Conservation (phyloP, 805 yeast genomes). For the Kluyveromyces aestuarii region DNA sequence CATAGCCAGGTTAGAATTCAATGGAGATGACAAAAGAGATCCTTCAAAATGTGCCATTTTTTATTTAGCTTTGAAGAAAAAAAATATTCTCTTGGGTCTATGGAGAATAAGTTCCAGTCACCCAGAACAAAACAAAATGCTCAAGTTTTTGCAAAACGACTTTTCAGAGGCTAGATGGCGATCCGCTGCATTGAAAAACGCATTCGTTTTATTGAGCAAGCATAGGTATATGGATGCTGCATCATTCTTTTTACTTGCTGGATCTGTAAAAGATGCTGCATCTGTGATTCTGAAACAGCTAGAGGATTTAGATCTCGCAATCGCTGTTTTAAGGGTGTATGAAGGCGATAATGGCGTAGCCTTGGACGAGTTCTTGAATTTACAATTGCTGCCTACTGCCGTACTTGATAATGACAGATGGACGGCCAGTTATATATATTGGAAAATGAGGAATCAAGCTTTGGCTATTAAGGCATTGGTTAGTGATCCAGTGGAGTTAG, state of each 20-base stretch:
- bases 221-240: constrained; percentile 87
- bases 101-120: constrained; percentile 76
- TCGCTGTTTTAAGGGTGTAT: constrained; percentile 72
- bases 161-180: constrained; percentile 71
- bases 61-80: constrained; percentile 71
- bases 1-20: constrained; percentile 66
- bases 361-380: constrained; percentile 39
- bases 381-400: constrained; percentile 46
- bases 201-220: constrained; percentile 80
- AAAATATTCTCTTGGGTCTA: constrained; percentile 63
- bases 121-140: constrained; percentile 74
- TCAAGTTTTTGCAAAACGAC: constrained; percentile 68
- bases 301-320: constrained; percentile 61
- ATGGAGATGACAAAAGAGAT: constrained; percentile 44
- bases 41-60: constrained; percentile 69
- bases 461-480: constrained; percentile 58
- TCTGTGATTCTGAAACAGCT: constrained; percentile 62
- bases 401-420: constrained; percentile 63
- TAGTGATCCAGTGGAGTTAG: constrained; percentile 39
- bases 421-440: constrained; percentile 72
- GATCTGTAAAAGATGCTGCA: constrained; percentile 65
- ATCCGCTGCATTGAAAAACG: constrained; percentile 85
- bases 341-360: constrained; percentile 54
- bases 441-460: constrained; percentile 46
- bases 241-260: constrained; percentile 74